Evolutionary conservation across 2,329 filamentous ascomycete genomes (phyloP).

Genomic region (Didymellaceae sp.): DNA sequence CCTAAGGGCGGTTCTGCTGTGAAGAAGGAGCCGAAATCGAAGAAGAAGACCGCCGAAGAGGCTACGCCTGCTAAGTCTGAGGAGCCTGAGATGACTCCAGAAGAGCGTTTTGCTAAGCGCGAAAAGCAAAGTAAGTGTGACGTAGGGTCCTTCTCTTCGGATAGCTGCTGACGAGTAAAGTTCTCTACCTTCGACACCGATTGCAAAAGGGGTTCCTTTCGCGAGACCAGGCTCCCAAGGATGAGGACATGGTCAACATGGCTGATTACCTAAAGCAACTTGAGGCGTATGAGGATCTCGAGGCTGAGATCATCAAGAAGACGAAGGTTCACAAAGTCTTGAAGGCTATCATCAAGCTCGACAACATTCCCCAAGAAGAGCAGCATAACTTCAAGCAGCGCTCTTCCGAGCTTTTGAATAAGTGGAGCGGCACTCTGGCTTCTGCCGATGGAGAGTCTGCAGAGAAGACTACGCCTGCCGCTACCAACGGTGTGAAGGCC

Average conservation of each 20-base stretch:
- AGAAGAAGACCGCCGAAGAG: constrained; percentile 59
- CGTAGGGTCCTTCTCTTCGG: neutral
- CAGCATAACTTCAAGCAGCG: constrained; percentile 89
- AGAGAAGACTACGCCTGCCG: constrained; percentile 18
- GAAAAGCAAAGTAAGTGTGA: constrained; percentile 60
- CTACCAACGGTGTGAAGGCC: constrained; percentile 43
- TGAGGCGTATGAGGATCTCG: constrained; percentile 79
- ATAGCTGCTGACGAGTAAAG: constrained; percentile 48
- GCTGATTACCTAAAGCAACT: constrained; percentile 79
- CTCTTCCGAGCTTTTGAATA: constrained; percentile 77
- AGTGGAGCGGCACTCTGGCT: constrained; percentile 82
- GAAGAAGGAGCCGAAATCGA: constrained; percentile 65
- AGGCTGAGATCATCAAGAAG: constrained; percentile 83
- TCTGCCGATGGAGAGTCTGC: constrained; percentile 34
- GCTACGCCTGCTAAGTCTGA: constrained; percentile 63
- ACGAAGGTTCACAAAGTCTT: constrained; percentile 99
- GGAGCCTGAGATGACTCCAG: constrained; percentile 61
- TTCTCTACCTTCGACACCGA: constrained; percentile 93
- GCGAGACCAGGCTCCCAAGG: constrained; percentile 82
- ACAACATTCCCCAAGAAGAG: constrained; percentile 78
- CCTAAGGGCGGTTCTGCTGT: constrained; percentile 46
- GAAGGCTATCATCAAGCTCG: constrained; percentile 89
- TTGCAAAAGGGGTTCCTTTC: constrained; percentile 93
- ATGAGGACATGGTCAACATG: constrained; percentile 82
- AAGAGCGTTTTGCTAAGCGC: constrained; percentile 63